Base-by-base conservation (phyloP, 305 asterid genomes). In the Solanum hybrid region DNA sequence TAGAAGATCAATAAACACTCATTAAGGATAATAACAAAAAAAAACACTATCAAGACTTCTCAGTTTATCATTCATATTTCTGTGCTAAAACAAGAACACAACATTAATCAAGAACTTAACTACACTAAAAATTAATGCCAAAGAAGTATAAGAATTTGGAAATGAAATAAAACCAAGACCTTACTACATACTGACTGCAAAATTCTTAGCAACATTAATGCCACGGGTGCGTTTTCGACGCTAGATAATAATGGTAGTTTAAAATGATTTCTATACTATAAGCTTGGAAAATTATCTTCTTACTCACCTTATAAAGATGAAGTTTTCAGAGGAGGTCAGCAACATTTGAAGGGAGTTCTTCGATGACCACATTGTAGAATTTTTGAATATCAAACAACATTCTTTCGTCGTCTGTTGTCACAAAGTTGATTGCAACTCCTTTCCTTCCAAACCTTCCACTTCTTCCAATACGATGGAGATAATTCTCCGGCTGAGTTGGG, bases 371-470 rank as follows among this genome's bases (percentile, higher is more conserved):
- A 33, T 91, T 91, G 92, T 91, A 91, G 37, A 91, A 91, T 31
- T 91, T 91, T 83, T 91, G 92, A 31, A 91, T 91, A 76, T 91
- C 92, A 67, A 81, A 82, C 75, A 91, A 35, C 92, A 91, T 91
- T 64, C 92, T 91, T 74, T 91, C 92, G 77, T 91, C 92, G 10
- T 91, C 91, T 29, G 88, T 87, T 20, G 92, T 89, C n/a, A 87
- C 91, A 75, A 91, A 91, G 92, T 91, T 89, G 82, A 91, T 89
- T 20, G 92, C 91, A n/a, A 91, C 92, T 71, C 91, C 91, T 36
- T 89, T 89, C 87, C 91, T 89, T 22, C 92, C 92, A 29, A 91
- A 91, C 71, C 91, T 18, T 4, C 92, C 91, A 36, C 91, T 91
- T 37, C 91, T 89, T 16, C 92, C 91, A 77, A 91, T 91, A 20